These are phyloP conservation scores for Urostyla sp. DNA, from an alignment of 73 alveolate species.

Conservation along the genomic window DNA sequence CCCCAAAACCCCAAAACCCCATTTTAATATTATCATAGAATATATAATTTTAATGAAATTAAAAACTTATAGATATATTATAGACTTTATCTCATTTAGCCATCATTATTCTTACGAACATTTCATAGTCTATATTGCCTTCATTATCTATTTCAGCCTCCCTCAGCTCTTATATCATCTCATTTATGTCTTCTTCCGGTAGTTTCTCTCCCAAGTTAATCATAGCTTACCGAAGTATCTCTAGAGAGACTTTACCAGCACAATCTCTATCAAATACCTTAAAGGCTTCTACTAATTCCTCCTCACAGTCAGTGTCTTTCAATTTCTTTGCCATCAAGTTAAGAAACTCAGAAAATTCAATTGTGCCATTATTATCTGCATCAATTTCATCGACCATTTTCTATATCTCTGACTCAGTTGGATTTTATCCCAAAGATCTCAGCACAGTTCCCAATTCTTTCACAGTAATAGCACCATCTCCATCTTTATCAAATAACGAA, in stretches of 20 bases:
- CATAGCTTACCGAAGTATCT: conserved; percentile 90
- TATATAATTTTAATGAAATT: not conserved
- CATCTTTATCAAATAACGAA: conserved; percentile 84
- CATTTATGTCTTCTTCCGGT: conserved; percentile 93
- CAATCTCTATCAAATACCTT: conserved; percentile 95
- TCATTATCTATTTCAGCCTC: conserved; percentile 95
- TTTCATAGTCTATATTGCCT: conserved; percentile 92
- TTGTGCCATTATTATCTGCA: conserved; percentile 96
- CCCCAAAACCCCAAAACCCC: too few relatives aligned
- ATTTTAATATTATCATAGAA: too few relatives aligned
- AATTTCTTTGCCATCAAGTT: conserved; percentile 96
- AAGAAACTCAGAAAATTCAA: conserved; percentile 94
- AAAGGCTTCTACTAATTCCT: conserved; percentile 95
- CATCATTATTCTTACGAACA: conserved; percentile 92
- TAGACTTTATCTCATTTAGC: conserved; percentile 58
- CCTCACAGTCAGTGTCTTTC: conserved; percentile 95
- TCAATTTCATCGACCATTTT: conserved; percentile 89
- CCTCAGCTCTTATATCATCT: conserved; percentile 90
- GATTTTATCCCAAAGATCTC: conserved; percentile 87
- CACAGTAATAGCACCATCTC: conserved; percentile 81
- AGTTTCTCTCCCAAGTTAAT: conserved; percentile 87
- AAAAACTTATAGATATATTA: not conserved
- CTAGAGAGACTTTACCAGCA: conserved; percentile 85
- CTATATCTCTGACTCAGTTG: conserved; percentile 90
- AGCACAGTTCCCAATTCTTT: conserved; percentile 71